Base-by-base conservation (phyloP, 2,329 filamentous ascomycete species). In the Aurifilum marmelostoma region DNA sequence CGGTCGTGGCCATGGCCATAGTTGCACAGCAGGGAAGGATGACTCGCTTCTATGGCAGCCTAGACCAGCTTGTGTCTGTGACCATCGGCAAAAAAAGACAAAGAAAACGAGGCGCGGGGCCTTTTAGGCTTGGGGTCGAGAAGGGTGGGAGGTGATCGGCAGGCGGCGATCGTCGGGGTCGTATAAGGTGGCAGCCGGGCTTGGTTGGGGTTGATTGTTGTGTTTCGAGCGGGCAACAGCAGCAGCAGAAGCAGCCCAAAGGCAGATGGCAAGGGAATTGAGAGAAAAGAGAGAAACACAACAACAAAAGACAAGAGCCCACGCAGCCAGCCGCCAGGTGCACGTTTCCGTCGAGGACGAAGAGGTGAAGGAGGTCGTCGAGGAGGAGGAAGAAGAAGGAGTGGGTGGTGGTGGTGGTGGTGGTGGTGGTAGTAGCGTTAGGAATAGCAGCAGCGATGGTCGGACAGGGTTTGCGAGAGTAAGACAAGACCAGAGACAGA, bases 21-120 rank as follows among this genome's bases (percentile, higher is more conserved):
- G 43, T 47, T 71, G 60, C 67, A 71, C 64, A 67, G 61, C 69
- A 71, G 64, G 67, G 39, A 65, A 66, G 59, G 64, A 65, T 60
- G 56, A 61, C 69, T 71, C 69, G 69, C 69, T 71, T 71, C 69
- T 68, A 67, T 65, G 69, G 64, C 69, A 71, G 69, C 67, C 69
- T 67, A 71, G 67, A 71, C 64, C 67, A 65, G 63, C 67, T 67
- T 69, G 64, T 67, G 60, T 71, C n/a, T 67, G 68, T 69, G 65
- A 71, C 67, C 69, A 71, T 71, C 64, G 67, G 69, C 67, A 67
- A 61, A 47, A n/a, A 47, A n/a, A 47, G 6, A 37, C 9, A 37
- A 37, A 47, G 16, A 16, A 47, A n/a, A 47, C 41, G 34, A 56
- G 65, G 63, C 61, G 65, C 32, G 54, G 68, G 59, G 65, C 41